Evolutionary conservation across 768 basidiomycete species (phyloP), one percentile per base, ranked within the genome.

Genomic region (Crucibulum laeve): DNA sequence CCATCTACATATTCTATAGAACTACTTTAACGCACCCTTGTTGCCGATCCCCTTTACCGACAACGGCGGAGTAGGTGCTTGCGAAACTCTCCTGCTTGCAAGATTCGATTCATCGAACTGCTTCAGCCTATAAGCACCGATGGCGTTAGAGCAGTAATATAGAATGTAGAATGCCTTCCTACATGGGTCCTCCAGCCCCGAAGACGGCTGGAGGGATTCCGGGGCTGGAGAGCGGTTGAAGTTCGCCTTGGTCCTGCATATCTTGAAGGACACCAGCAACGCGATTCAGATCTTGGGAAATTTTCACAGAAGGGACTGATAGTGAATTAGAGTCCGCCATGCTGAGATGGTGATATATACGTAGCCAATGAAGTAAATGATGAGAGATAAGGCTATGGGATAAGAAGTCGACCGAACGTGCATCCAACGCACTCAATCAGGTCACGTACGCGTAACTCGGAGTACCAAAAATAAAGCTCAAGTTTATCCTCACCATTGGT

Each of bases 1-100:
- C 7, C 8, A 13, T 5, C 6, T 10, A 19, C 10, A 13, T 18
- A 13, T 18, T 6, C 17, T 18, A 13, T 11, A 43, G 17, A 43
- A 8, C 8, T 6, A 6, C 8, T 18, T 6, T 6, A 4, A 54
- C 61, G 39, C 51, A 89, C 91, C 91, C 74, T 91, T 93, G 51
- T 80, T 83, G 25, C 91, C 91, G 46, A 93, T 93, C 11, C 91
- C 91, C 46, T 87, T 88, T 2, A 93, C 91, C 8, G 89, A 83
- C 44, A 75, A 74, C 1, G 91, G 89, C 2, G 89, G 87, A 0
- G 88, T 89, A 17, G 84, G 76, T 3, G 87, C 79, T 50, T 80
- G 77, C 35, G 89, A 91, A 33, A 76, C 77, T 49, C 75, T 77
- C 46, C 83, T 72, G 53, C 87, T 90, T 11, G 79, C 72, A 17